These are phyloP conservation scores for Neofusicoccum sp. DNA, from an alignment of 2,329 filamentous ascomycete genomes.

Conservation along the genomic window DNA sequence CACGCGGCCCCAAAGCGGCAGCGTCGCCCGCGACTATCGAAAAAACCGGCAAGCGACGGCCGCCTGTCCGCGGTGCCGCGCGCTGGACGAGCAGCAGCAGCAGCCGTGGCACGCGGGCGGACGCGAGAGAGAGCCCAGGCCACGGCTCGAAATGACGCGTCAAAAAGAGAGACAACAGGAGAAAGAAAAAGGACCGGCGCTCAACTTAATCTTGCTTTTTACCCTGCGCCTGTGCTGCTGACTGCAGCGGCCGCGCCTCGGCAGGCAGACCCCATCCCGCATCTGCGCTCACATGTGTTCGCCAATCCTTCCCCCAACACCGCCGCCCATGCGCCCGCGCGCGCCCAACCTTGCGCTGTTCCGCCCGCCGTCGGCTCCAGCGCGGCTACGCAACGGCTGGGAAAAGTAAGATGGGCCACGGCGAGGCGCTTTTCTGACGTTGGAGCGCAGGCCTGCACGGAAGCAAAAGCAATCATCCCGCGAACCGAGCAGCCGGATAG, in stretches of 20 bases:
- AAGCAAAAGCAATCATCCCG: neutral
- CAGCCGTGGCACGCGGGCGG: no score
- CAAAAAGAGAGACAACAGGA: neutral
- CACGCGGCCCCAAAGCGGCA: neutral
- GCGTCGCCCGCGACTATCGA: neutral
- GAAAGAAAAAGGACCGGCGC: neutral
- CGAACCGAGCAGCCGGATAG: neutral
- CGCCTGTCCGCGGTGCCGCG: no score
- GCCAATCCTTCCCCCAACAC: no score
- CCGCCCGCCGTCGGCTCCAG: no score
- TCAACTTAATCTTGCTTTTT: conserved; percentile 1
- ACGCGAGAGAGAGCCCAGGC: no score
- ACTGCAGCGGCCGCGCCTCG: neutral
- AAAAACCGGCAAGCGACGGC: neutral
- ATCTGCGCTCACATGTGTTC: neutral
- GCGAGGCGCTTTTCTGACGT: neutral
- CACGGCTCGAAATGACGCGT: no score
- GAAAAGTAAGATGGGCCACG: neutral
- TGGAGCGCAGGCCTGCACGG: neutral
- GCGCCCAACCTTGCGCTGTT: no score
- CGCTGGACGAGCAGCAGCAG: no score
- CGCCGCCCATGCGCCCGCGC: no score
- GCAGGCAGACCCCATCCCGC: neutral
- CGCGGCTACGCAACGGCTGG: neutral
- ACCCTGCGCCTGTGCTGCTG: neutral